Evolutionary conservation across 2,329 filamentous ascomycete genomes (phyloP).

Genomic region (Helminthosporium solani): DNA sequence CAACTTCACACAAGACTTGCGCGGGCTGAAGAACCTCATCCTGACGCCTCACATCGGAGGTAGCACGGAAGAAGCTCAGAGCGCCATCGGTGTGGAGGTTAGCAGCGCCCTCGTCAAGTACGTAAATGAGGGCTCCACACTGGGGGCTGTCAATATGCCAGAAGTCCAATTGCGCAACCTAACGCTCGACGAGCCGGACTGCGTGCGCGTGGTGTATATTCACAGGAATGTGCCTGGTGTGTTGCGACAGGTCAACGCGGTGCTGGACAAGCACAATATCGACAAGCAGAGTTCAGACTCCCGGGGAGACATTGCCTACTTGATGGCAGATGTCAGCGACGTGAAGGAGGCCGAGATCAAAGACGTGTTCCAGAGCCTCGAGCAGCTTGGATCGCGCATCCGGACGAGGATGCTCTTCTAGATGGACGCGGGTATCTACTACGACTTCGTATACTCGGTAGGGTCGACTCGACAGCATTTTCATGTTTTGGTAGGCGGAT

Average conservation of each 20-base stretch:
- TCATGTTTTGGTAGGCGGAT: too few species aligned
- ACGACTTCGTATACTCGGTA: too few species aligned
- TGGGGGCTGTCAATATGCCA: conserved; percentile 95
- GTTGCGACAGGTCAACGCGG: conserved; percentile 89
- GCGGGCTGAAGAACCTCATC: conserved; percentile 85
- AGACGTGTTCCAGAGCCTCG: conserved; percentile 78
- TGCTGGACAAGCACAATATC: conserved; percentile 92
- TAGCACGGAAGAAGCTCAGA: conserved; percentile 95
- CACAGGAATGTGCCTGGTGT: conserved; percentile 97
- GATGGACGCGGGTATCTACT: too few species aligned
- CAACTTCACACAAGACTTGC: conserved; percentile 80
- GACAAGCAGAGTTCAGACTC: conserved; percentile 99
- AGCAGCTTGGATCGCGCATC: conserved; percentile 66
- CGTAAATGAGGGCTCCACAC: conserved; percentile 90
- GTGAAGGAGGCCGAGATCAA: conserved; percentile 80
- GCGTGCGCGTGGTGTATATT: conserved; percentile 92
- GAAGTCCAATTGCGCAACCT: conserved; percentile 88
- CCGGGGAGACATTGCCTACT: conserved; percentile 87
- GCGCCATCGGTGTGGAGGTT: conserved; percentile 93
- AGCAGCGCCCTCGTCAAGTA: conserved; percentile 84
- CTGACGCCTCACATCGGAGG: conserved; percentile 96
- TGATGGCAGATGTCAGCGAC: conserved; percentile 96
- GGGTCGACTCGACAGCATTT: too few species aligned
- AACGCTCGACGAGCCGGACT: conserved; percentile 83
- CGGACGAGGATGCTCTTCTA: conserved; percentile 52